Base-by-base conservation (phyloP, 2,329 filamentous ascomycete species). In the Cryphonectria parasitica region DNA sequence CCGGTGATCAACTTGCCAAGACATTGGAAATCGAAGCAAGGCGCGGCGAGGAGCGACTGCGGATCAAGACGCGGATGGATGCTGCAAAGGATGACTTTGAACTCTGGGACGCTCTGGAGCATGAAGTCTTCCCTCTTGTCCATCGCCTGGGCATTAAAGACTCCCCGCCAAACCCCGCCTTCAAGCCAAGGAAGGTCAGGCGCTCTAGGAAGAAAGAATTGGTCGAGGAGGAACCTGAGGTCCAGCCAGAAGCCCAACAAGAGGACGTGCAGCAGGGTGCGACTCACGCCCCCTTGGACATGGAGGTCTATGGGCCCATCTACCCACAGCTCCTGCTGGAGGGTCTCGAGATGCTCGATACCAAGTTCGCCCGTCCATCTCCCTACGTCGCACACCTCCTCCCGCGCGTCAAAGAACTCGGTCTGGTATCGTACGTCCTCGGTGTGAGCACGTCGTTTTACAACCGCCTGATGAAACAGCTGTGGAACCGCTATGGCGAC, bases 381-480 rank as follows among this genome's bases (percentile, higher is more conserved):
- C 83, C 85, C 0, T 82, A 92, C 0, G 83, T 85, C 0, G 84
- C 92, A 61, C 84, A 85, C 61, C 79, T 94, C 36, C 82, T 95
- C 0, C 91, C 92, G 0, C 86, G 87, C 10, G 82, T 94, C 75
- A 92, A 92, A 77, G 83, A 86, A 61, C 83, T 93, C 0, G 92
- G 92, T 1, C 85, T 91, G 1, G 86, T 88, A 0, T 91, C 91
- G 0, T 93, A 91, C 76, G 89, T 93, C 8, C 85, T 95, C 0
- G 92, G 91, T 64, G 90, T 88, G 7, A 90, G 89, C 25, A 91
- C 91, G 0, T 82, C 86, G 0, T 87, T 95, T 58, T 95, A 92
- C 82, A 90, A 91, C 76, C 84, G 88, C 64, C 84, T 94, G 45
- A 83, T 93, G 34, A 79, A 83, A 19, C 85, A 90, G 31, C 83